phyloP scores from a whole-genome alignment of 2,329 filamentous ascomycete genomes.

The Epichloe aotearoae region DNA sequence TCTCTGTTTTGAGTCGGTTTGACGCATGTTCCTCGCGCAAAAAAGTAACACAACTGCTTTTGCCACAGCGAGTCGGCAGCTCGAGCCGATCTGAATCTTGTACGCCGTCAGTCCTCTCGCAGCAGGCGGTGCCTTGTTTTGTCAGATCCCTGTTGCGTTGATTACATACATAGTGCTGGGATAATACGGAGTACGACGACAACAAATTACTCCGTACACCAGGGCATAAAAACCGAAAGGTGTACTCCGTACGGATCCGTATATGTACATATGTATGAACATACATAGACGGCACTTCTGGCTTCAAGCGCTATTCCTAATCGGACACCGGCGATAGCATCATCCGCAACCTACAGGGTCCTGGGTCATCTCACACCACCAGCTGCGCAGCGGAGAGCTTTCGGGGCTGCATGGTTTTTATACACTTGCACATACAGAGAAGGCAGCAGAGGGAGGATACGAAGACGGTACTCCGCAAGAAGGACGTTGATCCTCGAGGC shows the following conservation, averaged over 20 bases:
- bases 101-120: background rate
- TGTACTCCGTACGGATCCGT: background rate
- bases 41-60: background rate
- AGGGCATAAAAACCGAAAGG: no score
- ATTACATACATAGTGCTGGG: background rate
- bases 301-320: background rate
- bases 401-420: no score
- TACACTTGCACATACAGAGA: no score
- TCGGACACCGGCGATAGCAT: background rate
- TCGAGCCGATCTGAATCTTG: conserved; percentile 3
- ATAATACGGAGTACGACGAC: background rate
- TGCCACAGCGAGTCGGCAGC: conserved; percentile 2
- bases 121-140: background rate
- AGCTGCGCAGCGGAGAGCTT: no score
- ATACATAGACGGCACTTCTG: background rate
- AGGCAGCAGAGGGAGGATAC: no score
- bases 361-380: background rate
- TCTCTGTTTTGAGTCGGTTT: background rate
- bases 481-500: no score
- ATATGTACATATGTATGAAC: background rate
- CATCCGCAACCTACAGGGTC: background rate
- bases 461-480: no score
- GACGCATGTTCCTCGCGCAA: background rate
- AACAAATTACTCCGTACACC: no score
- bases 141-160: background rate